phyloP scores from a whole-genome alignment of 768 basidiomycete species.

The Suillus subalutaceus region DNA sequence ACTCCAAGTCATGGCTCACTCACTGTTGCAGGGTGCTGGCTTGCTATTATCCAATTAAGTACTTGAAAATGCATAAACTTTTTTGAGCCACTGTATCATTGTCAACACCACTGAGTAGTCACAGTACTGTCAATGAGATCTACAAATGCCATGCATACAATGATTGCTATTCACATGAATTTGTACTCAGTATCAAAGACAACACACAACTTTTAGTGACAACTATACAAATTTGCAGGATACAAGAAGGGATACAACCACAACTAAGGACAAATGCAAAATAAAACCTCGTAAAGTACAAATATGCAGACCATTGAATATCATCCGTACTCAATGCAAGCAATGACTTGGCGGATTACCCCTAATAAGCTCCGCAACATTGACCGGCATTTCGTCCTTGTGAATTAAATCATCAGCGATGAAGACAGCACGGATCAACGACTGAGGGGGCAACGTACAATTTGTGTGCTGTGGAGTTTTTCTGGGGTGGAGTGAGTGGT shows the following conservation, averaged over 20 bases:
- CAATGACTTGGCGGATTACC: no score
- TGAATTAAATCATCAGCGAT: constrained; percentile 26
- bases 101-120: no score
- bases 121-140: no score
- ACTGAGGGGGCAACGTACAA: constrained; percentile 51
- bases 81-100: no score
- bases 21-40: background rate
- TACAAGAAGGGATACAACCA: constrained; percentile 1
- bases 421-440: background rate
- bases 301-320: constrained; percentile 13
- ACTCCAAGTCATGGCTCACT: background rate
- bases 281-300: constrained; percentile 23
- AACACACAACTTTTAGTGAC: constrained; percentile 7
- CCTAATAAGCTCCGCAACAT: constrained; percentile 96
- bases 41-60: no score
- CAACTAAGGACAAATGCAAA: background rate
- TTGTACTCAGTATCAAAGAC: background rate
- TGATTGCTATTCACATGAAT: background rate
- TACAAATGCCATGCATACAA: background rate
- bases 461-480: constrained; percentile 96
- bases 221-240: no score
- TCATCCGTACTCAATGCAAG: constrained; percentile 11
- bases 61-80: no score
- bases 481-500: constrained; percentile 46
- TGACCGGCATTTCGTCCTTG: constrained; percentile 98